Conservation (phyloP, 169 alveolate species). For the Eimeria maxima region DNA sequence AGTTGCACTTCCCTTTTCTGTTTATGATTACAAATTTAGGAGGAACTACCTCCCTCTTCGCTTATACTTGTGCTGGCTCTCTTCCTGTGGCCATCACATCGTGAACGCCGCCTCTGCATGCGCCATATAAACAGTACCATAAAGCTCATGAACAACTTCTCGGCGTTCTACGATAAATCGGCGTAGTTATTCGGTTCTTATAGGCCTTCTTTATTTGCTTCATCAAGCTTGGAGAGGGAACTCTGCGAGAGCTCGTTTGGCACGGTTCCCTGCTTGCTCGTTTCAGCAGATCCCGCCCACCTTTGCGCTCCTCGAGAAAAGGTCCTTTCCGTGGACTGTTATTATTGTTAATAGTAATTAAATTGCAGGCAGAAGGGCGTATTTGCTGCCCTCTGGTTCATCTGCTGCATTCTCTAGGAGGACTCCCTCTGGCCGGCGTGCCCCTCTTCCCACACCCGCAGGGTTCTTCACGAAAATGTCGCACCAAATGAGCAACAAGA, state of each 20-base stretch:
- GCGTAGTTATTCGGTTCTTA: neutral
- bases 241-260: neutral
- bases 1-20: neutral
- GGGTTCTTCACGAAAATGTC: conserved; percentile 14
- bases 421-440: conserved; percentile 56
- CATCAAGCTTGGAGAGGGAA: neutral
- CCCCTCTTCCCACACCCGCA: conserved; percentile 24
- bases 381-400: neutral
- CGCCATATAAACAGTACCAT: neutral
- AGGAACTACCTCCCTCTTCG: neutral
- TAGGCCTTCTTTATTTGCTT: neutral
- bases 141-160: neutral
- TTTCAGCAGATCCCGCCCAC: neutral
- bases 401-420: neutral
- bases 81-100: conserved; percentile 12
- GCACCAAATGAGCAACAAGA: conserved; percentile 85
- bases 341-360: neutral
- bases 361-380: conserved; percentile 7
- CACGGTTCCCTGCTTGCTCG: neutral
- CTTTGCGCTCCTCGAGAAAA: neutral
- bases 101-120: conserved; percentile 66
- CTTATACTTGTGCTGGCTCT: neutral
- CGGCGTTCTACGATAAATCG: neutral
- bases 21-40: neutral
- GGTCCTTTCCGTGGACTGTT: neutral